Base-by-base conservation (phyloP, 2,329 filamentous ascomycete species). In the Knufia petricola region DNA sequence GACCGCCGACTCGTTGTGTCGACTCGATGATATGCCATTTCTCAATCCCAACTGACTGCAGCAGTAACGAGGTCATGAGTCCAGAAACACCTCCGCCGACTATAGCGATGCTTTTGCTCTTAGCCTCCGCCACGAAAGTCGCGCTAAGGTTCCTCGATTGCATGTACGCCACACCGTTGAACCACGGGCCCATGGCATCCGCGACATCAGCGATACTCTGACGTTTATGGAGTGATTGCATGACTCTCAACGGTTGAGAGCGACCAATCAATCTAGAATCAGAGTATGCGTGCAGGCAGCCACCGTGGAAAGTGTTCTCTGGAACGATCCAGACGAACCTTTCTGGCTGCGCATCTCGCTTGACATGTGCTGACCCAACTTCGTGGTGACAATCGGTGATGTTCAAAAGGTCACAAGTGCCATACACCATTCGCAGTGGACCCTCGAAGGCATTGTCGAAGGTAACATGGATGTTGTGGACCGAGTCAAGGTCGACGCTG, bases 21-120 rank as follows among this genome's bases (percentile, higher is more conserved):
- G 70, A 68, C 53, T 73, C 70, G 2, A 68, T 57, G 1, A 73
- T 67, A 39, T 70, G 66, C 69, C 69, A 69, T 44, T 71, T 66
- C 12, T 66, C 64, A 12, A 73, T 62, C 0, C 69, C 68, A 2
- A 70, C 66, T 4, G 67, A 69, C 20, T 69, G 64, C 2, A 72
- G 66, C 12, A 72, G 61, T 9, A 69, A 55, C 38, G 62, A 64
- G 2, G 66, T 67, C 50, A 72, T 66, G 47, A 94, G 75, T 44
- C 88, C 88, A 1, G 87, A 90, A 63, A 94, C 81, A 32, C 88
- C 88, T 52, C 81, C 86, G 48, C 88, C 88, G 23, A 92, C 66
- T 46, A 94, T 74, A 23, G 84, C 86, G 48, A 87, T 65, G 58
- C 69, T 61, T 50, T 64, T 68, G 34, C 57, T 60, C 50, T 66